Percentiles rank a stretch among this genome's conserved stretches.
phyloP scores from a whole-genome alignment of 257 asterid genomes.

The Nicotiana knightiana region DNA sequence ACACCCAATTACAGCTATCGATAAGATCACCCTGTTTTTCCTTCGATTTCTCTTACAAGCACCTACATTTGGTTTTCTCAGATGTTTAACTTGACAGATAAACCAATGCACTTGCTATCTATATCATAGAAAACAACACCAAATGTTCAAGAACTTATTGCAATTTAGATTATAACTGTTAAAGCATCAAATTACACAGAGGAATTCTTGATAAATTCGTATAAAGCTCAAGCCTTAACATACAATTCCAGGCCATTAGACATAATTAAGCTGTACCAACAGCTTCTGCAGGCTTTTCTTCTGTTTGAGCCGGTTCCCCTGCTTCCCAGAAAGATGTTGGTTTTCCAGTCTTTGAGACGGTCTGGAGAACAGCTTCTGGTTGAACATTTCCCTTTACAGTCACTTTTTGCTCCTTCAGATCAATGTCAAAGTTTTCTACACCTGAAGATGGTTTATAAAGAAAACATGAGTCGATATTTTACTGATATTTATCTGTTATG shows the following conservation, averaged over 20 bases:
- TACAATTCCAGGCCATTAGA: slow-evolving; percentile 3
- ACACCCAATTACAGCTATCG: not conserved
- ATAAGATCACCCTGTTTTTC: not conserved
- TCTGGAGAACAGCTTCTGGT: slow-evolving; percentile 76
- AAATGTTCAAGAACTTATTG: not conserved
- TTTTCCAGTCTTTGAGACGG: slow-evolving; percentile 94
- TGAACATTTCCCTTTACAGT: slow-evolving; percentile 70
- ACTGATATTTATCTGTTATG: not conserved
- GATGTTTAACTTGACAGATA: not conserved
- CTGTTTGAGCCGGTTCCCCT: slow-evolving; percentile 13
- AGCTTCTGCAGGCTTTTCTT: not conserved
- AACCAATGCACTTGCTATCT: not conserved
- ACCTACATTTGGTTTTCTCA: not conserved
- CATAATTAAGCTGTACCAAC: slow-evolving; percentile 8
- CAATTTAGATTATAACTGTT: not conserved
- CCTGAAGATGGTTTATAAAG: slow-evolving; percentile 29
- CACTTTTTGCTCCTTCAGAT: slow-evolving; percentile 87
- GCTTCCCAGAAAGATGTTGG: slow-evolving; percentile 80
- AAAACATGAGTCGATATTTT: not conserved
- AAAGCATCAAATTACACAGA: not conserved
- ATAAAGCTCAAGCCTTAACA: not conserved
- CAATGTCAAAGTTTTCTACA: slow-evolving; percentile 71
- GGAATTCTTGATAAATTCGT: not conserved
- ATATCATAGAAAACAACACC: not conserved
- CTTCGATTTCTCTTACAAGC: not conserved